Evolutionary conservation across 768 basidiomycete species (phyloP).

Genomic region (Rhodotorula paludigena): DNA sequence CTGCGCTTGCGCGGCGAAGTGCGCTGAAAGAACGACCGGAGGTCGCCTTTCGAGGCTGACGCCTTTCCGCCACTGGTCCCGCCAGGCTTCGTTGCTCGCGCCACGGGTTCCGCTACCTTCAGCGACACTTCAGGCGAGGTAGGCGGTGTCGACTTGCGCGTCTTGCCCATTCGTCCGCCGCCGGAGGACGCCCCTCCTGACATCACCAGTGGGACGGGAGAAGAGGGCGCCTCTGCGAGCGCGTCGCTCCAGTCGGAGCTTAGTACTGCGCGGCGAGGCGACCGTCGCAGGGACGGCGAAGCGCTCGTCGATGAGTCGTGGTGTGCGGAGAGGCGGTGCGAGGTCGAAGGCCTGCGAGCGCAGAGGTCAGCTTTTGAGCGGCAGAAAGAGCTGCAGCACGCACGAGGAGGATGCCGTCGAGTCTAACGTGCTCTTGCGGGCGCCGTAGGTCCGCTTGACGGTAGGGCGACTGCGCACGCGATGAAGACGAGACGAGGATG

Average conservation of each 20-base stretch:
- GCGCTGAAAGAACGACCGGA: conserved; percentile 17
- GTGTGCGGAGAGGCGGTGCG: not conserved
- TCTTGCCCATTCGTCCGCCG: not conserved
- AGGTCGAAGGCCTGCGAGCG: not conserved
- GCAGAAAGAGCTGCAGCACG: not conserved
- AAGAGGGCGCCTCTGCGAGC: not conserved
- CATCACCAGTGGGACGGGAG: not conserved
- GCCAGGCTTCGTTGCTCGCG: not conserved
- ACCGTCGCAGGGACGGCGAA: not conserved
- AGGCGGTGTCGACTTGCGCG: not conserved
- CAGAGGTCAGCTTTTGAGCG: no score
- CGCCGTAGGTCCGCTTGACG: conserved; percentile 35
- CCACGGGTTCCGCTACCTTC: not conserved
- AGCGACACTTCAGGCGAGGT: not conserved
- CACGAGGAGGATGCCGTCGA: not conserved
- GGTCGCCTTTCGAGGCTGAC: conserved; percentile 2
- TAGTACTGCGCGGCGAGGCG: not conserved
- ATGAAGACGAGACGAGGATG: not conserved
- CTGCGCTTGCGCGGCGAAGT: conserved; percentile 3
- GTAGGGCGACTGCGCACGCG: conserved; percentile 10
- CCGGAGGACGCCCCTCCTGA: not conserved
- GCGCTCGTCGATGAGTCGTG: not conserved
- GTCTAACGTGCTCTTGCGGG: conserved; percentile 5
- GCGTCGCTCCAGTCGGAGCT: conserved; percentile 4
- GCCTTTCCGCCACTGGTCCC: not conserved